phyloP scores from a whole-genome alignment of 1,284 basidiomycete species.

The Marasmius tenuissimus region DNA sequence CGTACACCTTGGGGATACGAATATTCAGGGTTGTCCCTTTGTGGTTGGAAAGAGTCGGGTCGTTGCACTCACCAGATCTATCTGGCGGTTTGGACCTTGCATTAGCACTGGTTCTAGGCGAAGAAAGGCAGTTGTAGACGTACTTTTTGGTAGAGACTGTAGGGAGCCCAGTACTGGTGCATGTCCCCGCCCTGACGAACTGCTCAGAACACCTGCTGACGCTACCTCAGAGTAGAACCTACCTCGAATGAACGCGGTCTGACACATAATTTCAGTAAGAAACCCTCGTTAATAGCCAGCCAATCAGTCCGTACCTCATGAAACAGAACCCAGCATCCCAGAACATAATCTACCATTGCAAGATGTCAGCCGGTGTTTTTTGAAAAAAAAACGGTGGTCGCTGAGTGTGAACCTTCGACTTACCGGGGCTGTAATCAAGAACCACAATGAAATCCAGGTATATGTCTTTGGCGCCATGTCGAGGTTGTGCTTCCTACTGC shows the following conservation, averaged over 20 bases:
- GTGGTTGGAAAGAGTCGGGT: not conserved
- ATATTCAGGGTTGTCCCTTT: not conserved
- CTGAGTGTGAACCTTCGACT: not conserved
- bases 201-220: no score
- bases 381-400: no score
- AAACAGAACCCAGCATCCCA: constrained; percentile 8
- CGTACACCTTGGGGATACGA: not conserved
- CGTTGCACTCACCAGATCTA: not conserved
- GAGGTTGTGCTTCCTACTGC: not conserved
- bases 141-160: constrained; percentile 6
- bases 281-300: not conserved
- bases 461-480: not conserved
- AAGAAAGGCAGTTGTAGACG: not conserved
- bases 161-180: constrained; percentile 3
- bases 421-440: not conserved
- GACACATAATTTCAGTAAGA: not conserved
- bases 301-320: not conserved
- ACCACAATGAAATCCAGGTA: not conserved
- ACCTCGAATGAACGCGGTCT: constrained; percentile 2
- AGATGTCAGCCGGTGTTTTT: not conserved
- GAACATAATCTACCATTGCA: constrained; percentile 1
- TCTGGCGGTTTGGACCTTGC: not conserved
- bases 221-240: no score
- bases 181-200: not conserved
- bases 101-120: not conserved